Base-by-base conservation (phyloP, 1,139 yeast genomes). In the Magnusiomyces suaveolens region DNA sequence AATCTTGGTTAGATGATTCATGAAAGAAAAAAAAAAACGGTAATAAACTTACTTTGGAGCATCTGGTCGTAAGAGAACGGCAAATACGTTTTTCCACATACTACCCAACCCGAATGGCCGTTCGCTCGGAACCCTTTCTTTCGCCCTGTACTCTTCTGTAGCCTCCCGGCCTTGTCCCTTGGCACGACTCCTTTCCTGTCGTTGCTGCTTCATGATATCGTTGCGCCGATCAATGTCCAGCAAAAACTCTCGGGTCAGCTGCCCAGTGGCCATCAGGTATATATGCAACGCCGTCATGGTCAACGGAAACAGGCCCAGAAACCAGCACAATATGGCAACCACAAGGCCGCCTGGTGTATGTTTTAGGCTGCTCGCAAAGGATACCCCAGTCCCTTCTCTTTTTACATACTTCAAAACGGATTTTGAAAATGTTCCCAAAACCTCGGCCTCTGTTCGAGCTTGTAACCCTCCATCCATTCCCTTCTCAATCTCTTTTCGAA, bases 41-140 rank as follows among this genome's bases (percentile, higher is more conserved):
- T 18, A 18, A 8, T 20, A 20, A 20, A 41, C 58, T 41, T 38
- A 52, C 53, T 54, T 56, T 21, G 56, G 54, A 29, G 49, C 50
- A 25, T 57, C 57, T 6, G 60, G 60, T 41, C 58, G 54, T 26
- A 56, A 57, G 38, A 53, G 23, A 3, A 52, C 55, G 10, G 53
- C 51, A 48, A 52, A 57, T 1, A 57, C 25, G 43, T 57, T 57
- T 21, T 18, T 43, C 25, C 52, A 47, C 29, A 57, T 16, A 41
- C 50, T 52, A 21, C 55, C 54, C 6, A 55, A 36, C 32, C 48
- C 44, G 25, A 57, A 56, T 16, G 52, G 48, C 14, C 47, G 3
- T 48, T 26, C 23, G 21, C 12, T 29, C 38, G 49, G 33, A 38
- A 25, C 43, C 25, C 36, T 38, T 21, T 18, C 3, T 33, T 23